Percentiles rank a stretch among this genome's conserved stretches.
Evolutionary conservation across 768 basidiomycete genomes (phyloP).

Genomic region (Sutorius australiensis): DNA sequence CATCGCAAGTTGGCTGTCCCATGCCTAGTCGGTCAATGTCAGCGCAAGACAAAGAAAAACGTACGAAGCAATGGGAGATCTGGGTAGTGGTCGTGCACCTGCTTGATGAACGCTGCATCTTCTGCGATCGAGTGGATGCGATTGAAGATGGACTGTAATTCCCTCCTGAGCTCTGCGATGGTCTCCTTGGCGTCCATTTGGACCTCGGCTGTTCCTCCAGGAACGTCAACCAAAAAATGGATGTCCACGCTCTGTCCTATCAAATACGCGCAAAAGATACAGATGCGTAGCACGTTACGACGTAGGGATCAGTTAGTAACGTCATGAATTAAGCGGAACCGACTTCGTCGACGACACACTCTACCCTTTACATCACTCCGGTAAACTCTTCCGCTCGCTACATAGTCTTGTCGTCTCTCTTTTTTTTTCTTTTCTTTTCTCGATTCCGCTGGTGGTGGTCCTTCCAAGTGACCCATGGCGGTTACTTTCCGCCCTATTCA

Average conservation of each 20-base stretch:
- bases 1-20: constrained; percentile 82
- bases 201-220: background rate
- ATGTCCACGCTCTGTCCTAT: background rate
- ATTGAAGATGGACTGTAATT: constrained; percentile 78
- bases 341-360: background rate
- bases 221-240: background rate
- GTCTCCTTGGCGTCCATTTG: background rate
- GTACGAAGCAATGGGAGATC: constrained; percentile 55
- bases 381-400: constrained; percentile 14
- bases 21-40: background rate
- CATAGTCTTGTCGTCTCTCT: constrained; percentile 7
- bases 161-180: constrained; percentile 55
- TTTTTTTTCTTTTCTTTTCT: constrained; percentile 10
- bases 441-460: constrained; percentile 12
- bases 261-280: background rate
- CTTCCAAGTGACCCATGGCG: constrained; percentile 24
- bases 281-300: too few species aligned
- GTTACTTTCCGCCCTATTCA: constrained; percentile 15
- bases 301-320: background rate
- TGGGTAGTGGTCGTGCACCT: constrained; percentile 46
- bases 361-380: constrained; percentile 8
- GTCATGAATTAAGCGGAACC: background rate
- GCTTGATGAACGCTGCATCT: constrained; percentile 67
- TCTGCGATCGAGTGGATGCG: constrained; percentile 82
- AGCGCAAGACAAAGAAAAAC: constrained; percentile 16